phyloP scores from a whole-genome alignment of 2,329 filamentous ascomycete species.

The Leptographium procerum region DNA sequence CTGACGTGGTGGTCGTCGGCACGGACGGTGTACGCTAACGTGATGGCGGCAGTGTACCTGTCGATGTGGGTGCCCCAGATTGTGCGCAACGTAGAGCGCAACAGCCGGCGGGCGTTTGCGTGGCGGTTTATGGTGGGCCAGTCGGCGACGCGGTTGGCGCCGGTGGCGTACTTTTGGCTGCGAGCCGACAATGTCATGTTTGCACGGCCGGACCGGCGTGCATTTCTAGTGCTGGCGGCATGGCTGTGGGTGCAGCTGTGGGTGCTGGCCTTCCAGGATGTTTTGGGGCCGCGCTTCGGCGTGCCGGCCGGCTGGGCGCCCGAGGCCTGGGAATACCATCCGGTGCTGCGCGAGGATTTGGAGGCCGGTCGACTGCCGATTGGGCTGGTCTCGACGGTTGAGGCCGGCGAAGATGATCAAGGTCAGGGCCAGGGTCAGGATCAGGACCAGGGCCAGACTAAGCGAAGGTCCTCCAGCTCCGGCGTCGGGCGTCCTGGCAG shows the following conservation, averaged over 20 bases:
- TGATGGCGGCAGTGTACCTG: slow-evolving; percentile 62
- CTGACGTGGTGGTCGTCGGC: slow-evolving; percentile 46
- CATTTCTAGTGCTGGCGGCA: slow-evolving; percentile 51
- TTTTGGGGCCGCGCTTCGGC: slow-evolving; percentile 81
- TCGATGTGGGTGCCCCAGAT: slow-evolving; percentile 93
- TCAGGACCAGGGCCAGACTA: slow-evolving; percentile 16
- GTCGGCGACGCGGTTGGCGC: slow-evolving; percentile 64
- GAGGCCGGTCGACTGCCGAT: slow-evolving; percentile 75
- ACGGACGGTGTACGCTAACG: slow-evolving; percentile 47
- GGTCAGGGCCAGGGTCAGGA: slow-evolving; percentile 6
- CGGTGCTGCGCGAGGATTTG: slow-evolving; percentile 72
- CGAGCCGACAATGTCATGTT: slow-evolving; percentile 72
- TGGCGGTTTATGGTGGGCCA: slow-evolving; percentile 88
- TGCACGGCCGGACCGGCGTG: slow-evolving; percentile 53
- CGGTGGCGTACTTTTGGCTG: slow-evolving; percentile 78
- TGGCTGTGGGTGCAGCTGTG: slow-evolving; percentile 88
- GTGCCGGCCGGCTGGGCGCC: slow-evolving; percentile 57
- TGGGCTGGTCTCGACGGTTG: slow-evolving; percentile 36
- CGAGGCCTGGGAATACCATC: slow-evolving; percentile 92
- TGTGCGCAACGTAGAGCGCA: slow-evolving; percentile 76
- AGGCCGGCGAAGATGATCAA: slow-evolving; percentile 7
- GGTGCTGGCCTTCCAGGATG: slow-evolving; percentile 66
- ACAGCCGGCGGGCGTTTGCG: slow-evolving; percentile 79
- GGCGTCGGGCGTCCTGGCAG: slow-evolving; percentile 1
- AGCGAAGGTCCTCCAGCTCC: slow-evolving; percentile 18